These are phyloP conservation scores for Allantophomopsis cytisporea DNA, from an alignment of 2,329 filamentous ascomycete genomes.

Conservation along the genomic window DNA sequence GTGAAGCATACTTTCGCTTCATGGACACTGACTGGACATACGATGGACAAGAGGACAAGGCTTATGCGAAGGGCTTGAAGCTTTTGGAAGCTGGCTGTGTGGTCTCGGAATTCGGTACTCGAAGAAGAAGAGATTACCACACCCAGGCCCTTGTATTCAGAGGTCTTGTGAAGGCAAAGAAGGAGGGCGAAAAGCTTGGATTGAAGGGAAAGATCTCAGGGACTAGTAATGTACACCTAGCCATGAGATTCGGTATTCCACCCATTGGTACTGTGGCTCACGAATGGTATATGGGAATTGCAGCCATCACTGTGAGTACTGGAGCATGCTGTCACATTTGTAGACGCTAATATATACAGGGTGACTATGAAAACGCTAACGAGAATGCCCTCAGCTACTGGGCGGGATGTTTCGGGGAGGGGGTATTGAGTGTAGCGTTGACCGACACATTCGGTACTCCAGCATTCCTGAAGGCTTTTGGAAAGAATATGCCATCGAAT, in stretches of 20 bases:
- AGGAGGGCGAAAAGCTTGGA: slow-evolving; percentile 51
- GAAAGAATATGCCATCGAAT: slow-evolving; percentile 41
- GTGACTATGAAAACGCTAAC: slow-evolving; percentile 74
- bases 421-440: slow-evolving; percentile 72
- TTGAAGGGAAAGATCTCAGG: slow-evolving; percentile 65
- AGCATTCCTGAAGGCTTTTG: slow-evolving; percentile 77
- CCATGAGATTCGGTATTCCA: slow-evolving; percentile 77
- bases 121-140: slow-evolving; percentile 82
- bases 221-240: slow-evolving; percentile 93
- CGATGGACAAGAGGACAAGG: slow-evolving; percentile 72
- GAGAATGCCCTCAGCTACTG: slow-evolving; percentile 77
- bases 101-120: slow-evolving; percentile 88
- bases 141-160: slow-evolving; percentile 87
- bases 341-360: slow-evolving; percentile 9
- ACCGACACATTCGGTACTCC: slow-evolving; percentile 95
- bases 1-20: slow-evolving; percentile 95
- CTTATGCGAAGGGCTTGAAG: slow-evolving; percentile 65
- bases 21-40: slow-evolving; percentile 90
- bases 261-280: slow-evolving; percentile 88
- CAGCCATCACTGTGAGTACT: slow-evolving; percentile 51
- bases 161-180: slow-evolving; percentile 67
- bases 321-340: not conserved
- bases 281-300: slow-evolving; percentile 99
- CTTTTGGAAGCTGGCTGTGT: slow-evolving; percentile 74
- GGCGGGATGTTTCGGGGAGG: slow-evolving; percentile 79